phyloP scores from a whole-genome alignment of 345 rosid species.

The Camelina hispida region DNA sequence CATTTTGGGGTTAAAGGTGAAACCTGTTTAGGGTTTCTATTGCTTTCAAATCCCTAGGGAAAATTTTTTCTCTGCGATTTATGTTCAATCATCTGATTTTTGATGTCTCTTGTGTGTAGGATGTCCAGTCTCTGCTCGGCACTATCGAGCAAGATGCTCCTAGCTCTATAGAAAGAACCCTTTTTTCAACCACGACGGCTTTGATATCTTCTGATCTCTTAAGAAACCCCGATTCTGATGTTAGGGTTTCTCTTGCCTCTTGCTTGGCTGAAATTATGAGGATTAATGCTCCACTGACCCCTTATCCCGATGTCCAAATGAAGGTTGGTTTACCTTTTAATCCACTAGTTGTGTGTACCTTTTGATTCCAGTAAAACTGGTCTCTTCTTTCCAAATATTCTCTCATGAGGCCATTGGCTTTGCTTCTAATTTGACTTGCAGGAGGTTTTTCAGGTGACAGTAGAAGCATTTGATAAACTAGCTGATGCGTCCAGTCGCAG shows the following conservation, averaged over 20 bases:
- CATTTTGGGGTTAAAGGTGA: conserved; percentile 20
- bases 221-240: conserved; percentile 61
- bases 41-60: conserved; percentile 35
- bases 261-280: conserved; percentile 76
- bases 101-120: conserved; percentile 44
- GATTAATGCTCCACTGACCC: conserved; percentile 85
- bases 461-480: conserved; percentile 63
- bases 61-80: conserved; percentile 14
- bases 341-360: conserved; percentile 6
- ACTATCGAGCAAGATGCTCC: conserved; percentile 68
- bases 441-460: conserved; percentile 66
- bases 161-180: too few relatives aligned
- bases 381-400: background rate
- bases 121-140: conserved; percentile 58
- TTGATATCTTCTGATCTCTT: conserved; percentile 58
- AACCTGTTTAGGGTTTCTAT: conserved; percentile 14
- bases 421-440: conserved; percentile 47
- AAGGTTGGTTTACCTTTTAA: conserved; percentile 51
- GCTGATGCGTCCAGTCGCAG: conserved; percentile 56
- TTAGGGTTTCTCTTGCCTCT: conserved; percentile 65
- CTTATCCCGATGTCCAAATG: conserved; percentile 70
- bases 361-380: background rate
- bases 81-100: conserved; percentile 24
- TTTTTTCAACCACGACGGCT: conserved; percentile 68
- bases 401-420: conserved; percentile 16